These are phyloP conservation scores for Fraxinus velutina DNA, from an alignment of 305 asterid species.

Conservation along the genomic window DNA sequence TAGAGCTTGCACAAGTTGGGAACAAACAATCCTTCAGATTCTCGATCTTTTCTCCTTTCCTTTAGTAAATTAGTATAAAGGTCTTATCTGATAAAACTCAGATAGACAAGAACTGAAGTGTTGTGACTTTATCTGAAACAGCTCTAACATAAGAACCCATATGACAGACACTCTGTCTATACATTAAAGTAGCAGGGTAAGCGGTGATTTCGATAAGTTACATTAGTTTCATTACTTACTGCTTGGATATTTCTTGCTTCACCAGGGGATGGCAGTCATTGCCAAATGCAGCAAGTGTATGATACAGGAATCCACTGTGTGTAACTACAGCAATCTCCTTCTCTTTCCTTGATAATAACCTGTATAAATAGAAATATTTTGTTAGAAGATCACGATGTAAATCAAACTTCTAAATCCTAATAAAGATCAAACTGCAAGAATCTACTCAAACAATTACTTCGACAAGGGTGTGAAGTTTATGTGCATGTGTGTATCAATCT, in stretches of 20 bases:
- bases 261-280: constrained; percentile 61
- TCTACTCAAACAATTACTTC: constrained; percentile 7
- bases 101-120: background rate
- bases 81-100: background rate
- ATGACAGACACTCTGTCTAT: background rate
- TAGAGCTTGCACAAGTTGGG: background rate
- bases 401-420: background rate
- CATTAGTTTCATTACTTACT: constrained; percentile 46
- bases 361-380: constrained; percentile 24
- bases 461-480: background rate
- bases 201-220: background rate
- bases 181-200: background rate
- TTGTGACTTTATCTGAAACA: background rate
- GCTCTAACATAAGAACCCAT: background rate
- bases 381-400: background rate
- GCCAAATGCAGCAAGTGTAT: constrained; percentile 64
- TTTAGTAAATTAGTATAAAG: background rate
- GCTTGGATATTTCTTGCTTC: constrained; percentile 64
- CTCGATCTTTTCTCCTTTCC: background rate
- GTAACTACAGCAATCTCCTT: constrained; percentile 87
- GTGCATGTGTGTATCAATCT: background rate
- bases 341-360: constrained; percentile 74
- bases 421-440: background rate
- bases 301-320: constrained; percentile 84
- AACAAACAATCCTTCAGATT: background rate